Percentiles rank a stretch among this genome's conserved stretches.
phyloP scores from a whole-genome alignment of 2,329 filamentous ascomycete genomes.

The Paecilomyces sp. region DNA sequence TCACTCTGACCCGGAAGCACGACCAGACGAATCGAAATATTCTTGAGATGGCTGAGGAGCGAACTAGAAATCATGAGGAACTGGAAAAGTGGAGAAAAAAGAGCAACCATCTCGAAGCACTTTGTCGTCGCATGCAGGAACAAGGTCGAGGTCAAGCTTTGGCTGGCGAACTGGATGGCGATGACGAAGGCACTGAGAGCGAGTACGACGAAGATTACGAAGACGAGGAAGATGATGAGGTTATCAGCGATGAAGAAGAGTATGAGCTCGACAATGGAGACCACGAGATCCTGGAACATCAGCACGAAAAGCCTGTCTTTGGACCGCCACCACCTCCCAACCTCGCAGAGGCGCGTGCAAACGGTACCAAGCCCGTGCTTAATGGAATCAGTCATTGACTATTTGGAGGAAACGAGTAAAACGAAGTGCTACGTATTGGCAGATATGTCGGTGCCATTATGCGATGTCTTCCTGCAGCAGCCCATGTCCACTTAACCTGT shows the following conservation, averaged over 20 bases:
- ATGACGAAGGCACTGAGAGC: slow-evolving; percentile 42
- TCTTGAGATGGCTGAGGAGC: slow-evolving; percentile 92
- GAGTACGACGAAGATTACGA: slow-evolving; percentile 51
- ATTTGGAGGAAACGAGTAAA: neutral
- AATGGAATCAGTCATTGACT: slow-evolving; percentile 25
- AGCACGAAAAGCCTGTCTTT: slow-evolving; percentile 36
- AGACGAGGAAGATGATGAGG: slow-evolving; percentile 55
- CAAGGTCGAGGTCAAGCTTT: slow-evolving; percentile 74
- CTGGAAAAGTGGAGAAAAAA: slow-evolving; percentile 75
- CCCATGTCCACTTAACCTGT: neutral
- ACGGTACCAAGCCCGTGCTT: slow-evolving; percentile 36
- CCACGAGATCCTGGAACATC: slow-evolving; percentile 45
- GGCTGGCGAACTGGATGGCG: slow-evolving; percentile 51
- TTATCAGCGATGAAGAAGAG: slow-evolving; percentile 53
- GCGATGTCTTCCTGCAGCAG: neutral
- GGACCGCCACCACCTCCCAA: slow-evolving; percentile 46
- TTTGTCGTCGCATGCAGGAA: slow-evolving; percentile 94
- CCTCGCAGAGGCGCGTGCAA: slow-evolving; percentile 38
- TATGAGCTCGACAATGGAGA: slow-evolving; percentile 61
- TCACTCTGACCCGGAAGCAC: slow-evolving; percentile 83
- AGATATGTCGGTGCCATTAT: neutral
- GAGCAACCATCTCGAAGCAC: slow-evolving; percentile 84
- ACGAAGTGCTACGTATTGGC: neutral
- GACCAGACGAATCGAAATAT: slow-evolving; percentile 92
- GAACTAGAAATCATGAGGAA: slow-evolving; percentile 66